Evolutionary conservation across 2,329 filamentous ascomycete species (phyloP).

Genomic region (Helotiales sp.): DNA sequence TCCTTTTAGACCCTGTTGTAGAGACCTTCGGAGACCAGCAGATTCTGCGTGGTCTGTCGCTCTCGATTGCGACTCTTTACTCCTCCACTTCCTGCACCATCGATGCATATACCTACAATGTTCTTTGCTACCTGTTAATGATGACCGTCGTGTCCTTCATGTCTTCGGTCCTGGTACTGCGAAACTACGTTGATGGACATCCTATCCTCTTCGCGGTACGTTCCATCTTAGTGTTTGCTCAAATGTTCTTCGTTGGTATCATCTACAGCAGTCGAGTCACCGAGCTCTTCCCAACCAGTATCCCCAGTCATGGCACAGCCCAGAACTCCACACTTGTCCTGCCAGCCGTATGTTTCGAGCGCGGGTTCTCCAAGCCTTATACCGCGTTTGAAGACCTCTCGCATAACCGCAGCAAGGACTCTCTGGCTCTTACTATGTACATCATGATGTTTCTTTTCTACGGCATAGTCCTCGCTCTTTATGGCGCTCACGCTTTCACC

Average conservation of each 20-base stretch:
- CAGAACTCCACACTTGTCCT: conserved; percentile 5
- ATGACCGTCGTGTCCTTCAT: conserved; percentile 14
- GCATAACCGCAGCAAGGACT: not conserved
- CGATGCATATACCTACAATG: conserved; percentile 9
- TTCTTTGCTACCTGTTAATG: conserved; percentile 12
- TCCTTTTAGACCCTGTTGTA: conserved; percentile 11
- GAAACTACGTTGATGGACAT: conserved; percentile 3
- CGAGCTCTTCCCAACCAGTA: conserved; percentile 2
- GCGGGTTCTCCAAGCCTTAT: not conserved
- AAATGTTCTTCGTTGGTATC: conserved; percentile 8
- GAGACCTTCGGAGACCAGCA: conserved; percentile 15
- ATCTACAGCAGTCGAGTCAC: conserved; percentile 4
- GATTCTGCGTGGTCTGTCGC: conserved; percentile 8
- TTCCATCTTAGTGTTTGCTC: conserved; percentile 5
- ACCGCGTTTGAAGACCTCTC: conserved; percentile 1
- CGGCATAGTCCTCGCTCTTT: conserved; percentile 3
- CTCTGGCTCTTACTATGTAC: not conserved
- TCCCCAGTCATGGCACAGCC: not conserved
- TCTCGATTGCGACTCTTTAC: conserved; percentile 8
- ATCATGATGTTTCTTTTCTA: conserved; percentile 6
- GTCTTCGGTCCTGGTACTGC: conserved; percentile 5
- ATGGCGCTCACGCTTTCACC: not conserved
- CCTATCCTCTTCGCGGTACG: not conserved
- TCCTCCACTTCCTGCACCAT: conserved; percentile 8
- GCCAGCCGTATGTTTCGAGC: conserved; percentile 10